These are phyloP conservation scores for Microcos paniculata DNA, from an alignment of 345 rosid genomes.

Conservation along the genomic window DNA sequence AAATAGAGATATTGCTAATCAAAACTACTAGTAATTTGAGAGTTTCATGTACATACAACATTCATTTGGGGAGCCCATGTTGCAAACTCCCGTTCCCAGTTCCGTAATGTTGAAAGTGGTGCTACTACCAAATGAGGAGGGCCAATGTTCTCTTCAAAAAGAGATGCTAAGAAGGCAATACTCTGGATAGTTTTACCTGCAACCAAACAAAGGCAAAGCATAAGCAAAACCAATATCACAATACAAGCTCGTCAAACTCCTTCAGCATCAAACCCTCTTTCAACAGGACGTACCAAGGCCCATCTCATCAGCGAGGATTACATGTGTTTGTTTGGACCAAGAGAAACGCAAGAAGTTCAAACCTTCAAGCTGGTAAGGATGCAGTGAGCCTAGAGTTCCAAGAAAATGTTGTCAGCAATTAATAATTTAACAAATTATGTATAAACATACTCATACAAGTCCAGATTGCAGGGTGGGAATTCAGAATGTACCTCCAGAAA, in stretches of 20 bases:
- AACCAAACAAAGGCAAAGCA: conserved; percentile 23
- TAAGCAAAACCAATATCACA: not conserved
- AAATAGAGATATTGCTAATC: not conserved
- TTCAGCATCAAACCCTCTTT: not conserved
- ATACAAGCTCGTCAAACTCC: not conserved
- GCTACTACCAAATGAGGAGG: conserved; percentile 98
- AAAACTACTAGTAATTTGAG: not conserved
- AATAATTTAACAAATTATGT: conserved; percentile 12
- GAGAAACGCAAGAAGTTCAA: conserved; percentile 93
- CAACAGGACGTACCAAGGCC: conserved; percentile 65
- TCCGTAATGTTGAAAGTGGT: conserved; percentile 96
- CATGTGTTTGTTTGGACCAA: conserved; percentile 97
- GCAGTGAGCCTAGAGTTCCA: conserved; percentile 72
- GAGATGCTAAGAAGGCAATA: conserved; percentile 97
- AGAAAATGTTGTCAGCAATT: conserved; percentile 24
- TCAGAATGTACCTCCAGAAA: conserved; percentile 70
- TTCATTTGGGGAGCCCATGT: conserved; percentile 99
- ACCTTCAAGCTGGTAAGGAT: conserved; percentile 98
- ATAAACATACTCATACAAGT: conserved; percentile 8
- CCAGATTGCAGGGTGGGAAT: conserved; percentile 13
- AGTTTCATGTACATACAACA: conserved; percentile 63
- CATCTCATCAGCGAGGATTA: conserved; percentile 99
- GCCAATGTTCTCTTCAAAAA: conserved; percentile 53
- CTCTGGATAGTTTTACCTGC: conserved; percentile 99
- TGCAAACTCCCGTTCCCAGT: conserved; percentile 99